phyloP scores from a whole-genome alignment of 768 basidiomycete species.

The Gautieria morchelliformis region DNA sequence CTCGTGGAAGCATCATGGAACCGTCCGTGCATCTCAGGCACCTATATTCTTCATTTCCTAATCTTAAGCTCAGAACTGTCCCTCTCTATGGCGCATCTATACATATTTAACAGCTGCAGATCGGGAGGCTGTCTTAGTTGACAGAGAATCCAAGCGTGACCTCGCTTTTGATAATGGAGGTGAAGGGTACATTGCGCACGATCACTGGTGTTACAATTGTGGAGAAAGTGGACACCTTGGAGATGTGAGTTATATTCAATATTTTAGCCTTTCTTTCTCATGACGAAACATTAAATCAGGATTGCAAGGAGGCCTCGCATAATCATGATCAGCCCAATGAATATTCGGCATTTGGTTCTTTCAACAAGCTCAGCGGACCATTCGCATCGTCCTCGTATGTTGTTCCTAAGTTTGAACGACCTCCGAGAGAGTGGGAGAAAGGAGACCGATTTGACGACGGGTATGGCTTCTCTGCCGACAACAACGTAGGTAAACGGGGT shows the following conservation, averaged over 20 bases:
- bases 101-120: slow-evolving; percentile 54
- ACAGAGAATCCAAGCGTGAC: slow-evolving; percentile 40
- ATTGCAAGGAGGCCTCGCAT: slow-evolving; percentile 43
- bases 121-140: slow-evolving; percentile 32
- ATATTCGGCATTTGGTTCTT: slow-evolving; percentile 56
- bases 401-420: slow-evolving; percentile 22
- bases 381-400: slow-evolving; percentile 38
- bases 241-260: slow-evolving; percentile 43
- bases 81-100: slow-evolving; percentile 74
- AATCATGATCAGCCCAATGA: slow-evolving; percentile 35
- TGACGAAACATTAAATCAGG: slow-evolving; percentile 29
- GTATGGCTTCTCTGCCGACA: slow-evolving; percentile 38
- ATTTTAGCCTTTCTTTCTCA: neutral
- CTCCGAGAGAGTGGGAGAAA: slow-evolving; percentile 35
- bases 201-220: slow-evolving; percentile 80
- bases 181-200: slow-evolving; percentile 65
- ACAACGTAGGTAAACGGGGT: slow-evolving; percentile 57
- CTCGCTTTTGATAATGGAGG: slow-evolving; percentile 57
- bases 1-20: slow-evolving; percentile 50
- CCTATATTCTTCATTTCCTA: neutral
- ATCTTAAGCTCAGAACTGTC: slow-evolving; percentile 53
- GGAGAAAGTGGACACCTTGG: slow-evolving; percentile 66
- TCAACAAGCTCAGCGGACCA: slow-evolving; percentile 55
- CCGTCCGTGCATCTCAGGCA: slow-evolving; percentile 30
- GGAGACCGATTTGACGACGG: slow-evolving; percentile 31